These are phyloP conservation scores for Pichia cactophila DNA, from an alignment of 1,139 yeast genomes.

Conservation along the genomic window DNA sequence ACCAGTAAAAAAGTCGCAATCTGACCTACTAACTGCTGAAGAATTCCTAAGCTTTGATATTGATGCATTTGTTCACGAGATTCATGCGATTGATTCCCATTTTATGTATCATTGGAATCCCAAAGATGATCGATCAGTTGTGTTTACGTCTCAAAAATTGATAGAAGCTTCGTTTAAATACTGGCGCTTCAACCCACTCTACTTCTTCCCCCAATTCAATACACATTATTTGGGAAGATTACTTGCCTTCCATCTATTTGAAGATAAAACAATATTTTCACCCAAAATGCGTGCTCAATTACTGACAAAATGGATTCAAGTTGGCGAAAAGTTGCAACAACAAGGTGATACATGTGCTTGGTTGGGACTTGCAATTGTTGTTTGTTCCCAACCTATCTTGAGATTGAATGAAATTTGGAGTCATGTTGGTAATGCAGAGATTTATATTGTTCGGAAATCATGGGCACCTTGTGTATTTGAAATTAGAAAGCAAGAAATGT, in stretches of 20 bases:
- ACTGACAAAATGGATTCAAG: constrained; percentile 76
- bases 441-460: constrained; percentile 63
- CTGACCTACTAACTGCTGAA: constrained; percentile 23
- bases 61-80: constrained; percentile 44
- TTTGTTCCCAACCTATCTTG: constrained; percentile 77
- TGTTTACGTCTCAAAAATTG: constrained; percentile 34
- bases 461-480: constrained; percentile 96
- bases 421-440: constrained; percentile 51
- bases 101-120: constrained; percentile 71
- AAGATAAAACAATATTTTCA: constrained; percentile 31
- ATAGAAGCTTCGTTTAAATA: constrained; percentile 30
- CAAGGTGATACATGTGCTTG: constrained; percentile 93
- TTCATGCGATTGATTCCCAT: constrained; percentile 49
- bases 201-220: constrained; percentile 61
- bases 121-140: constrained; percentile 49
- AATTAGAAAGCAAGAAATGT: constrained; percentile 28
- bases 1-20: neutral
- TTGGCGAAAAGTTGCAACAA: constrained; percentile 72
- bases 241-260: constrained; percentile 63
- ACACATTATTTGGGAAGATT: constrained; percentile 73
- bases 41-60: constrained; percentile 41
- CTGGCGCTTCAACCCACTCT: constrained; percentile 45
- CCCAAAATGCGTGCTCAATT: constrained; percentile 54
- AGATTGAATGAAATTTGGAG: constrained; percentile 75
- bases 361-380: constrained; percentile 81